These are phyloP conservation scores for Oryza coarctata DNA, from an alignment of 176 grass and related monocot genomes.

Conservation along the genomic window DNA sequence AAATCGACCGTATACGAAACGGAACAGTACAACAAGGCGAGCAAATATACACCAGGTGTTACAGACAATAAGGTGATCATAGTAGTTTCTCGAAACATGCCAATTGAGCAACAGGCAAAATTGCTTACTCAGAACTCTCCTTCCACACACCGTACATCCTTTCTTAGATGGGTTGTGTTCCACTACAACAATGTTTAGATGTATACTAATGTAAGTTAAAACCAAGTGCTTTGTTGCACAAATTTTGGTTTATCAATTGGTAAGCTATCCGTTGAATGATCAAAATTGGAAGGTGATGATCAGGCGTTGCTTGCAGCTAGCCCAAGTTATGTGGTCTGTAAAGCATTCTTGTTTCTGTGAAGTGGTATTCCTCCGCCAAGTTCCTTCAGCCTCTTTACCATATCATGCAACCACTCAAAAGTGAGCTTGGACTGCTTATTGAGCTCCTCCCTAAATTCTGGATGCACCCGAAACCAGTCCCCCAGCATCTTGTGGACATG, in stretches of 20 bases:
- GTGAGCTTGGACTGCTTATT: conserved; percentile 79
- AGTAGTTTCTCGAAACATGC: conserved; percentile 12
- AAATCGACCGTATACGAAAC: neutral
- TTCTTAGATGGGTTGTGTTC: neutral
- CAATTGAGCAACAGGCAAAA: neutral
- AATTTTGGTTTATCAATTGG: neutral
- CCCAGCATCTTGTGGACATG: conserved; percentile 98
- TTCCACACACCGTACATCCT: neutral
- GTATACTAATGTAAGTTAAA: conserved; percentile 34
- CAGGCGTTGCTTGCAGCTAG: conserved; percentile 38
- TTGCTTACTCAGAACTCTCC: neutral
- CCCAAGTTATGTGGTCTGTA: neutral
- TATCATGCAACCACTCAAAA: conserved; percentile 81
- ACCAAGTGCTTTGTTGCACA: neutral
- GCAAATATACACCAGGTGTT: conserved; percentile 20
- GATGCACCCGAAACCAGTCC: conserved; percentile 84
- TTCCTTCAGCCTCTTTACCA: conserved; percentile 80
- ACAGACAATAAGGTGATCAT: conserved; percentile 30
- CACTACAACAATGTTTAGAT: neutral
- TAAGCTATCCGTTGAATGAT: neutral
- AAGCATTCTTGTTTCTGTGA: conserved; percentile 34
- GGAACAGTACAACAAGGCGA: neutral
- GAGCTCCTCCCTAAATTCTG: conserved; percentile 78
- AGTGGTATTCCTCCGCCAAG: conserved; percentile 62
- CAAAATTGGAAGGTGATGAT: neutral